Evolutionary conservation across 768 basidiomycete species (phyloP).

Genomic region (Pleurotus pulmonarius): DNA sequence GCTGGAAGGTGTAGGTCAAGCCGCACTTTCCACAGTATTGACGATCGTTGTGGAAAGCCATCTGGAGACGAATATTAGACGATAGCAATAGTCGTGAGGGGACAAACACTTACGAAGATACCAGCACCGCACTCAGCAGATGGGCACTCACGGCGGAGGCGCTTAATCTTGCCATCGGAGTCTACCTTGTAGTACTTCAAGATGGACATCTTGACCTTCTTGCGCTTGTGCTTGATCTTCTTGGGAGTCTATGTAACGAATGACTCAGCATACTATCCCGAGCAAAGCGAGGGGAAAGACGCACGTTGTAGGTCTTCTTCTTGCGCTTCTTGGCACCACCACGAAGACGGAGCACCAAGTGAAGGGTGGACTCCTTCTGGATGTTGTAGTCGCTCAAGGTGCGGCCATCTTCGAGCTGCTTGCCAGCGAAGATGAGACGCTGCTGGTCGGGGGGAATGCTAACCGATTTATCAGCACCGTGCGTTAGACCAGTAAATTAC

Average conservation of each 20-base stretch:
- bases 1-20: constrained; percentile 80
- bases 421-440: constrained; percentile 97
- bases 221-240: constrained; percentile 99
- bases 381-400: constrained; percentile 96
- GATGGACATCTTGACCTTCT: constrained; percentile 99
- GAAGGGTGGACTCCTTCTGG: constrained; percentile 99
- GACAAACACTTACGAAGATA: constrained; percentile 62
- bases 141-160: constrained; percentile 95
- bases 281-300: constrained; percentile 21
- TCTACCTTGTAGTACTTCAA: constrained; percentile 99
- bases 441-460: constrained; percentile 94
- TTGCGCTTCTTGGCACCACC: constrained; percentile 99
- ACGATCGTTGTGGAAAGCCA: constrained; percentile 98
- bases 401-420: constrained; percentile 98
- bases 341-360: constrained; percentile 94
- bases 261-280: background rate
- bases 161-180: constrained; percentile 99
- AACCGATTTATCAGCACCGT: constrained; percentile 9
- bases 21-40: constrained; percentile 98
- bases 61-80: constrained; percentile 43
- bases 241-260: constrained; percentile 72
- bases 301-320: constrained; percentile 98
- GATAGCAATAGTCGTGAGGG: background rate
- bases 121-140: constrained; percentile 80
- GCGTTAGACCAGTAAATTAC: background rate